phyloP scores from a whole-genome alignment of 2,329 filamentous ascomycete species.

The Coniella vitis region DNA sequence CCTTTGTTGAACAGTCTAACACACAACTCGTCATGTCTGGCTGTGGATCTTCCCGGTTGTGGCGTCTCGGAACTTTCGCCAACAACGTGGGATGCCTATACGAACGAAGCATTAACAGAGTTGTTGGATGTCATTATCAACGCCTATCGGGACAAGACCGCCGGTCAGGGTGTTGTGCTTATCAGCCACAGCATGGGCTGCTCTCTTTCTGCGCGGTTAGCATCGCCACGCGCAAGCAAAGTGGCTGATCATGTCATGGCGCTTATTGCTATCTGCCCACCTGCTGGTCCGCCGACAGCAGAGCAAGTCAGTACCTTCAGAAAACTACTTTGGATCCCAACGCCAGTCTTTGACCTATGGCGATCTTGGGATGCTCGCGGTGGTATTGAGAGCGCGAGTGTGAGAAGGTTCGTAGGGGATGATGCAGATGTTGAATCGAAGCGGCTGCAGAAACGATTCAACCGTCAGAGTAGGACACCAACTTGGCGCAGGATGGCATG shows the following conservation, averaged over 20 bases:
- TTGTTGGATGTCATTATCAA: constrained; percentile 71
- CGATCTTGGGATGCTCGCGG: constrained; percentile 73
- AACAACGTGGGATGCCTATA: constrained; percentile 70
- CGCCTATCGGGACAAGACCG: constrained; percentile 58
- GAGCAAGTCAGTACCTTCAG: constrained; percentile 44
- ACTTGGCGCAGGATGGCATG: constrained; percentile 78
- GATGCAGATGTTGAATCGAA: constrained; percentile 60
- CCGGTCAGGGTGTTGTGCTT: constrained; percentile 66
- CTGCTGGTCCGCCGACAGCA: constrained; percentile 55
- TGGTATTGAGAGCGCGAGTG: constrained; percentile 70
- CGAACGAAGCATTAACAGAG: constrained; percentile 65
- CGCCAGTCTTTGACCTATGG: constrained; percentile 67
- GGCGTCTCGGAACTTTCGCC: constrained; percentile 72
- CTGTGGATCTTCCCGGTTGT: constrained; percentile 86
- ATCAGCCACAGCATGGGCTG: constrained; percentile 90
- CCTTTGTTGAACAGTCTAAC: constrained; percentile 73
- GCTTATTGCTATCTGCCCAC: constrained; percentile 75
- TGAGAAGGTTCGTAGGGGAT: constrained; percentile 67
- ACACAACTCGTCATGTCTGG: constrained; percentile 76
- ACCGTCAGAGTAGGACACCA: constrained; percentile 73
- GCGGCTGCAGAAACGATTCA: constrained; percentile 65
- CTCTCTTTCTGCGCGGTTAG: constrained; percentile 66
- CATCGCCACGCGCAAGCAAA: constrained; percentile 43
- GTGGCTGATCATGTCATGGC: constrained; percentile 64
- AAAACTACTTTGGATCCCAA: constrained; percentile 61